Conservation (phyloP, 257 asterid genomes). For the Primulina tabacum region DNA sequence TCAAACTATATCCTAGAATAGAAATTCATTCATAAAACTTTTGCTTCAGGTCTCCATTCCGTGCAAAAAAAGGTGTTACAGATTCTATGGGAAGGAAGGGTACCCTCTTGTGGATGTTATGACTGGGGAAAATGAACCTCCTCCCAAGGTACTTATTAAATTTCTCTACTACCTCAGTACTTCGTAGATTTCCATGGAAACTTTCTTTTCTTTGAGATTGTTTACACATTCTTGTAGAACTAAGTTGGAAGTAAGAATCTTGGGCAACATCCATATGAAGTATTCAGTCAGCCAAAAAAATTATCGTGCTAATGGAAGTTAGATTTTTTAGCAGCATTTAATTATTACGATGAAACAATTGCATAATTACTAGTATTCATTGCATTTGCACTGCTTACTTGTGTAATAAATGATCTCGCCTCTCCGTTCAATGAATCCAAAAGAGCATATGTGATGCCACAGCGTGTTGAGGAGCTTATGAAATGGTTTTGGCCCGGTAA, state of each 20-base stretch:
- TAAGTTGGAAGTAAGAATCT: too few relatives aligned
- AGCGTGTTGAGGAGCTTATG: slow-evolving; percentile 82
- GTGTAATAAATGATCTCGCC: not conserved
- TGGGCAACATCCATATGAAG: not conserved
- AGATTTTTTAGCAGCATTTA: not conserved
- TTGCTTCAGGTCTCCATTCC: slow-evolving; percentile 86
- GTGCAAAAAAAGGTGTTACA: slow-evolving; percentile 90
- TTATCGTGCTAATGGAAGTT: not conserved
- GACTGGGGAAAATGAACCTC: slow-evolving; percentile 85
- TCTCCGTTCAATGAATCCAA: slow-evolving; percentile 81
- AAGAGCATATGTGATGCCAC: slow-evolving; percentile 90
- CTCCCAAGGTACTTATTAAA: slow-evolving; percentile 67
- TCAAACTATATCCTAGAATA: slow-evolving; percentile 11
- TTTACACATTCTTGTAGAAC: too few relatives aligned
- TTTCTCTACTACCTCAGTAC: slow-evolving; percentile 11
- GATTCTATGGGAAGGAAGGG: slow-evolving; percentile 89
- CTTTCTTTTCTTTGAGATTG: not conserved
- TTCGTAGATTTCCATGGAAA: not conserved
- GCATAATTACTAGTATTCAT: not conserved
- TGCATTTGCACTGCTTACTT: slow-evolving; percentile 1
- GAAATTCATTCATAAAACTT: slow-evolving; percentile 18
- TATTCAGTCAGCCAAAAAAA: not conserved
- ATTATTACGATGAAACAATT: not conserved
- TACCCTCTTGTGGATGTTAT: slow-evolving; percentile 95
- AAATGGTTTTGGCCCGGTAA: slow-evolving; percentile 88